Conservation (phyloP, 2,329 filamentous ascomycete genomes). For the Colletotrichum navitas region DNA sequence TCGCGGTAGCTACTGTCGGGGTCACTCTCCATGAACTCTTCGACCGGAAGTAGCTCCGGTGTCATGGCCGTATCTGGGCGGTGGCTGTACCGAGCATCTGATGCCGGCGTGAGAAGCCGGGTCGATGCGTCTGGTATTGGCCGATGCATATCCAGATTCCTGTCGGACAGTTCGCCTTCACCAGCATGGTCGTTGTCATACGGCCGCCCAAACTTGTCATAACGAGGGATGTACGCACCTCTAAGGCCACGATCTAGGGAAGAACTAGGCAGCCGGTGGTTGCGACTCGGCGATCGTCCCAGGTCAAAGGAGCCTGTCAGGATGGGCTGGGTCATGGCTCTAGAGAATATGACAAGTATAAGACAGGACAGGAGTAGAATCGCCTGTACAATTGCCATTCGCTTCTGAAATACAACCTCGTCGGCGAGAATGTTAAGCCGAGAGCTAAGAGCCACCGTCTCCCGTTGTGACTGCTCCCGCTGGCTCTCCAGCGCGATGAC, state of each 20-base stretch:
- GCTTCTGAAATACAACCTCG: slow-evolving; percentile 87
- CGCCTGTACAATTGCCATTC: slow-evolving; percentile 93
- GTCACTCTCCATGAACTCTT: slow-evolving; percentile 7
- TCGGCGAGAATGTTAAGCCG: slow-evolving; percentile 92
- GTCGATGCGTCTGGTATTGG: background rate
- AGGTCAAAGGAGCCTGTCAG: slow-evolving; percentile 28
- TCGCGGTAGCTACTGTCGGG: slow-evolving; percentile 1
- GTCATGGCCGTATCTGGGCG: background rate
- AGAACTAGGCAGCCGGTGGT: slow-evolving; percentile 14
- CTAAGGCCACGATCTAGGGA: slow-evolving; percentile 4
- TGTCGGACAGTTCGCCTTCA: background rate
- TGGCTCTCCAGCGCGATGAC: slow-evolving; percentile 92
- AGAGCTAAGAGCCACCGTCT: slow-evolving; percentile 84
- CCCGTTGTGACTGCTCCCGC: slow-evolving; percentile 83
- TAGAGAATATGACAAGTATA: slow-evolving; percentile 84
- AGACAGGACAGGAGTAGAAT: slow-evolving; percentile 89
- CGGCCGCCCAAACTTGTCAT: slow-evolving; percentile 24
- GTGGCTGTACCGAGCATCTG: slow-evolving; percentile 11
- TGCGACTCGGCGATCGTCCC: slow-evolving; percentile 11
- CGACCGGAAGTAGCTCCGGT: background rate
- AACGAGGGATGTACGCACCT: slow-evolving; percentile 4
- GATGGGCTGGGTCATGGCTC: slow-evolving; percentile 39
- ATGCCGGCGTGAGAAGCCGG: slow-evolving; percentile 22
- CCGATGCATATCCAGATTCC: background rate
- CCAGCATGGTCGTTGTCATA: background rate